These are phyloP conservation scores for Eucalyptus cloeziana DNA, from an alignment of 345 rosid species.

Conservation along the genomic window DNA sequence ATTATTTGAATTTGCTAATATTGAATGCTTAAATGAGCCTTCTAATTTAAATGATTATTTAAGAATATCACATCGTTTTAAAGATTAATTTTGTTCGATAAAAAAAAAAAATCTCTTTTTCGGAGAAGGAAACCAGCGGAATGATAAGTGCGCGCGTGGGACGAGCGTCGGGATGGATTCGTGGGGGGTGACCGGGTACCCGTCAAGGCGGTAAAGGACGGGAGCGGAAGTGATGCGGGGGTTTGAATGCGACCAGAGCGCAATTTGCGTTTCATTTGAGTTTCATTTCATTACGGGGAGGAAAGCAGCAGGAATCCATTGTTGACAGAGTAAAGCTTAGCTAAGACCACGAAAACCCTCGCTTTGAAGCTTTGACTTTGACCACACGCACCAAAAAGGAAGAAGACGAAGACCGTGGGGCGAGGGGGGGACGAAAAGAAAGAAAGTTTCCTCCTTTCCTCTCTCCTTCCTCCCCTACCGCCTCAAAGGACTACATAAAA, in stretches of 20 bases:
- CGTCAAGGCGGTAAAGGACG: not conserved
- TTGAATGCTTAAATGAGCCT: not conserved
- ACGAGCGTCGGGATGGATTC: not conserved
- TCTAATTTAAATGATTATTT: not conserved
- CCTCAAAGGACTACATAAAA: slow-evolving; percentile 2
- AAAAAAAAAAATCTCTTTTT: too few relatives aligned
- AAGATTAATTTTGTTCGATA: not conserved
- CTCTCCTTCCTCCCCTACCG: slow-evolving; percentile 17
- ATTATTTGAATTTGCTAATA: too few relatives aligned
- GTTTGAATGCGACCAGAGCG: not conserved
- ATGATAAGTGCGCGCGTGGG: not conserved
- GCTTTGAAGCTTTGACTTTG: slow-evolving; percentile 54
- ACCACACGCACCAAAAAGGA: not conserved
- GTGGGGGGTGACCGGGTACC: slow-evolving; percentile 20
- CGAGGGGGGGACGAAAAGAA: slow-evolving; percentile 14
- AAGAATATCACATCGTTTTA: not conserved
- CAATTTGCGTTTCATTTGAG: slow-evolving; percentile 1
- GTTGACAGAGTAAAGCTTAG: not conserved
- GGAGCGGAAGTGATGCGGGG: not conserved
- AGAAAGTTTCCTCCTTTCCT: slow-evolving; percentile 63
- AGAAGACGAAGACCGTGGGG: not conserved
- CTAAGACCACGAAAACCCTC: not conserved
- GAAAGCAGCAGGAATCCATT: not conserved
- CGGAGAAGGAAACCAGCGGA: not conserved
- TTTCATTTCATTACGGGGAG: not conserved